phyloP scores from a whole-genome alignment of 352 stramenopile genomes.

The Globisporangium uncinulatum region DNA sequence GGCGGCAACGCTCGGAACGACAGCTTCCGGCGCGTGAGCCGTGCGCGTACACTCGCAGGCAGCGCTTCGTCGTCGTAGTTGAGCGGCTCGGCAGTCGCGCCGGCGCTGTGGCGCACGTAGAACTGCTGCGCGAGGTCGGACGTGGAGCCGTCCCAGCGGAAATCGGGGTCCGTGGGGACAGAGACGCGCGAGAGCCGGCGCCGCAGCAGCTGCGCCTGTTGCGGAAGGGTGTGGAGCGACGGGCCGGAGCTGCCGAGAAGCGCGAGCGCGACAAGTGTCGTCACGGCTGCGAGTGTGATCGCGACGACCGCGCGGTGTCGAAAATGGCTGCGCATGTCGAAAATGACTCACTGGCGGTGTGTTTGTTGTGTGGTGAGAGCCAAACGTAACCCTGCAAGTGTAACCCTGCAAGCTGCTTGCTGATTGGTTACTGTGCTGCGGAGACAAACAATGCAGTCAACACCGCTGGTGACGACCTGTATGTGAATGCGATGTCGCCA shows the following conservation, averaged over 20 bases:
- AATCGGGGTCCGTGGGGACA: slow-evolving; percentile 14
- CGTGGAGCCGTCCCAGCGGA: slow-evolving; percentile 23
- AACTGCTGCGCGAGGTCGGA: slow-evolving; percentile 19
- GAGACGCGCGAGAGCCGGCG: neutral
- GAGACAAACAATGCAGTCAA: too few relatives aligned
- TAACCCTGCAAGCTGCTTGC: too few relatives aligned
- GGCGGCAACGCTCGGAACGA: slow-evolving; percentile 12
- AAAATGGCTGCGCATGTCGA: too few relatives aligned
- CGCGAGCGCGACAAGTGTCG: neutral
- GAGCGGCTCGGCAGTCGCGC: slow-evolving; percentile 17
- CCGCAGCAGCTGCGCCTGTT: neutral
- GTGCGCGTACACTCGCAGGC: slow-evolving; percentile 8
- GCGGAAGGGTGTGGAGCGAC: neutral
- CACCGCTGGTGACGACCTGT: too few relatives aligned
- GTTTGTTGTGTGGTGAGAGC: neutral
- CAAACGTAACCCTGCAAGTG: neutral
- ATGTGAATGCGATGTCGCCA: too few relatives aligned
- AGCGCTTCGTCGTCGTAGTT: slow-evolving; percentile 12
- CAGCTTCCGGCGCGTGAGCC: neutral
- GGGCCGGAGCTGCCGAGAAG: neutral
- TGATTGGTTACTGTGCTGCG: too few relatives aligned
- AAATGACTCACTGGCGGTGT: neutral
- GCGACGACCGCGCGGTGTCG: too few relatives aligned
- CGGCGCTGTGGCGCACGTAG: slow-evolving; percentile 7
- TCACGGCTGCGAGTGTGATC: too few relatives aligned